phyloP scores from a whole-genome alignment of 805 yeast genomes.

The Kodamaea leandrae region DNA sequence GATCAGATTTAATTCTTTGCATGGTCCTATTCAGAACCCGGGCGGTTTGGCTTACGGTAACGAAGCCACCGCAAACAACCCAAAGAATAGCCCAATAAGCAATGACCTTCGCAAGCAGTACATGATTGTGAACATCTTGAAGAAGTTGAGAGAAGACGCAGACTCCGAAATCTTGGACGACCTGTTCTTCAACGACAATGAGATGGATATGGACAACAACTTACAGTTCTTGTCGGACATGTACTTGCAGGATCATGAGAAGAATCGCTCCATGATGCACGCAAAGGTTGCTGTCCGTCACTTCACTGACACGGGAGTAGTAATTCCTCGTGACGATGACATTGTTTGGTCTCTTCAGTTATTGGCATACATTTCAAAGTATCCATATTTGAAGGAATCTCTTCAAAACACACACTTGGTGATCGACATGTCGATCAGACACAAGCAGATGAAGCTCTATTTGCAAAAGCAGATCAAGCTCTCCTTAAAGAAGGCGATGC shows the following conservation, averaged over 20 bases:
- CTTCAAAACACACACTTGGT: slow-evolving; percentile 76
- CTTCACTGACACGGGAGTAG: slow-evolving; percentile 57
- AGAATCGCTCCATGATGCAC: slow-evolving; percentile 25
- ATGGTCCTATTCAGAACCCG: slow-evolving; percentile 5
- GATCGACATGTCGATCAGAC: slow-evolving; percentile 54
- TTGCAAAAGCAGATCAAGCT: slow-evolving; percentile 35
- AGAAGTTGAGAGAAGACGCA: slow-evolving; percentile 37
- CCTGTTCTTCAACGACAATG: slow-evolving; percentile 27
- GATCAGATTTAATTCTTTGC: slow-evolving; percentile 22
- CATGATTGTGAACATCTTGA: slow-evolving; percentile 34
- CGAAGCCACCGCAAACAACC: slow-evolving; percentile 7
- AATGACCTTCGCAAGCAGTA: slow-evolving; percentile 37
- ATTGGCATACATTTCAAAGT: slow-evolving; percentile 89
- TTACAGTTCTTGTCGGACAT: slow-evolving; percentile 40
- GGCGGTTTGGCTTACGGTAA: neutral
- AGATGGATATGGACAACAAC: slow-evolving; percentile 42
- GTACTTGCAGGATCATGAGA: slow-evolving; percentile 36
- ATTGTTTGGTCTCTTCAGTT: slow-evolving; percentile 91
- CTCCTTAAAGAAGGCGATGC: slow-evolving; percentile 29
- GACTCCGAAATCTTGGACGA: slow-evolving; percentile 35
- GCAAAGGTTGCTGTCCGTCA: slow-evolving; percentile 34
- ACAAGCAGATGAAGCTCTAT: slow-evolving; percentile 36
- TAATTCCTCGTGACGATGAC: slow-evolving; percentile 91
- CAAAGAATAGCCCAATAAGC: slow-evolving; percentile 17
- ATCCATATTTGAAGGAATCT: slow-evolving; percentile 70